Base-by-base conservation (phyloP, 805 yeast species). In the Yarrowia sp. region DNA sequence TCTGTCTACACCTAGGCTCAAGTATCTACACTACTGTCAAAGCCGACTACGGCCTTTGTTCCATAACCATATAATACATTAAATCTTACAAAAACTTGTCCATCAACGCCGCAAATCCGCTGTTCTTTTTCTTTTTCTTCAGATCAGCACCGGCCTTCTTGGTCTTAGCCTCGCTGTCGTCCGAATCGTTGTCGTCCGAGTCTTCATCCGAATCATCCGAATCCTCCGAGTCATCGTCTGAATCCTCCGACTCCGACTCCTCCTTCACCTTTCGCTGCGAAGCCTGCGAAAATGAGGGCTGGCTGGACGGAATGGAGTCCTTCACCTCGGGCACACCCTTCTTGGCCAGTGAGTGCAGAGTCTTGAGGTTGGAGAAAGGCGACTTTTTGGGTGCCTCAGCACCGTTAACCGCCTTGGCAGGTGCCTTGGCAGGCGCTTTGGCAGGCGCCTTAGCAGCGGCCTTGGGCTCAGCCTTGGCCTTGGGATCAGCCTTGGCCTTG, bases 111-210 rank as follows among this genome's bases (percentile, higher is more conserved):
- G 61, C 61, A 32, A 55, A 55, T 1, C 61, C 61, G 10, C 15
- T 41, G 61, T 55, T 55, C 38, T 41, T 41, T 47, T 55, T 55
- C 61, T 55, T 55, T 15, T 55, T 55, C 61, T 39, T 55, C 31
- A 55, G 47, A 15, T 10, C 38, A 1, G 45, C 47, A 8, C 61
- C 61, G 10, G 61, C 61, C n/a, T 15, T 28, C 35, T 55, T 38
- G 28, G 45, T 39, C 15, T 39, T 22, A 35, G 60, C 9, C 4
- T 28, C 38, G 7, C 47, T 22, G 38, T 48, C 17, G 18, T 48
- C 55, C 6, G 55, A 48, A 13, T 39, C 61, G 36, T 55, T 47
- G 15, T 45, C 44, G 10, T 22, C 44, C 14, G 60, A 53, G 15
- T 53, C 60, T n/a, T 33, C 36, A n/a, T 35, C 42, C 3, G 61